These are phyloP conservation scores for Corymbia calophylla DNA, from an alignment of 441 rosid genomes.

Conservation along the genomic window DNA sequence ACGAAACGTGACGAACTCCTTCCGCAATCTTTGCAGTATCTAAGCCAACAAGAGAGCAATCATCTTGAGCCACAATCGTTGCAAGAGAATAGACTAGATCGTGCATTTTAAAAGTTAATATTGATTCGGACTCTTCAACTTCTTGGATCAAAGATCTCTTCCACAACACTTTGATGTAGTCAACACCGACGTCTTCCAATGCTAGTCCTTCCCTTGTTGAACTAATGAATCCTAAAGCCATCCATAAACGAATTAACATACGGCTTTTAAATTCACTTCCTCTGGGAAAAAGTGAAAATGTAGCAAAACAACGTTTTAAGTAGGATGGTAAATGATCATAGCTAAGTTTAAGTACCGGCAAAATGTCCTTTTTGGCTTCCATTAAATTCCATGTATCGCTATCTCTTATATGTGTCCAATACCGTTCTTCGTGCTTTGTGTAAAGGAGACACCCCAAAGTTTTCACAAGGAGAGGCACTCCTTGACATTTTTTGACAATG, in stretches of 20 bases:
- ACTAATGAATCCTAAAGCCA: not conserved
- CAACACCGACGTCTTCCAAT: not conserved
- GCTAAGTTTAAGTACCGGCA: not conserved
- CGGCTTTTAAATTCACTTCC: accelerated
- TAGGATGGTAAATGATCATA: not conserved
- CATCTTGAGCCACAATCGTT: not conserved
- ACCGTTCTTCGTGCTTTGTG: accelerated
- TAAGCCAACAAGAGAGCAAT: accelerated
- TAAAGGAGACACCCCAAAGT: not conserved
- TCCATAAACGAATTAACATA: accelerated
- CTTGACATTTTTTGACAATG: not conserved
- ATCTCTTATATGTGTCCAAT: not conserved
- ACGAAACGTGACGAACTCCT: not conserved
- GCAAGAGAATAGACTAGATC: not conserved
- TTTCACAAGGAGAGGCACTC: not conserved
- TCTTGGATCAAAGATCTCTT: not conserved
- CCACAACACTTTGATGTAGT: not conserved
- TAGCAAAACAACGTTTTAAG: not conserved
- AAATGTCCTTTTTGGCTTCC: accelerated
- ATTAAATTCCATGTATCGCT: not conserved
- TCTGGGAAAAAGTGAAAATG: not conserved
- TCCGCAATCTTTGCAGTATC: not conserved
- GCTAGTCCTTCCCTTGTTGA: not conserved
- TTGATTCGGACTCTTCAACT: accelerated
- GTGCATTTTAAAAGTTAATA: accelerated